phyloP scores from a whole-genome alignment of 2,329 filamentous ascomycete genomes.

The Penicillium sp. region DNA sequence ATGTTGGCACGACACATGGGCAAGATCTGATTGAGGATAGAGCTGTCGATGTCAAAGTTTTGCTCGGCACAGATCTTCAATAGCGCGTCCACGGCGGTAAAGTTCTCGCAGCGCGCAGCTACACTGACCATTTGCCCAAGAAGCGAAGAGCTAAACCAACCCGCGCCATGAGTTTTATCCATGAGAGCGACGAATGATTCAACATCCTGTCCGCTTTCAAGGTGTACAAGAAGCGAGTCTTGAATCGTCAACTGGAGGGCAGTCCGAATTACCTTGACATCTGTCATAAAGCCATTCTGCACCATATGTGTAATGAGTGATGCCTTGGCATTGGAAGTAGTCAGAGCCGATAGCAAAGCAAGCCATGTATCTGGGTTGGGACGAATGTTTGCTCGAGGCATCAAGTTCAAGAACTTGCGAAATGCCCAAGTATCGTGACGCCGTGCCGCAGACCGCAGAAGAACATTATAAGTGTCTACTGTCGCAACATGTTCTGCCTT shows the following conservation, averaged over 20 bases:
- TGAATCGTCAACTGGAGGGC: slow-evolving; percentile 33
- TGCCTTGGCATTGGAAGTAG: slow-evolving; percentile 29
- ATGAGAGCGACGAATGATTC: slow-evolving; percentile 41
- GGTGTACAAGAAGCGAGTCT: slow-evolving; percentile 32
- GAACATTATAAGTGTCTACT: slow-evolving; percentile 47
- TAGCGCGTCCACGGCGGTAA: slow-evolving; percentile 29
- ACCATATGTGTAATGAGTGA: slow-evolving; percentile 33
- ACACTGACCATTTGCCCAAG: slow-evolving; percentile 41
- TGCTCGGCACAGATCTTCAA: slow-evolving; percentile 33
- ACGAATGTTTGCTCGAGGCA: slow-evolving; percentile 38
- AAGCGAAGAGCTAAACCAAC: slow-evolving; percentile 39
- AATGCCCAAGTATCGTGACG: slow-evolving; percentile 43
- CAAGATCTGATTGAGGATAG: slow-evolving; percentile 32
- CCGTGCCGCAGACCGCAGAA: slow-evolving; percentile 41
- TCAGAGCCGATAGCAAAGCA: slow-evolving; percentile 35
- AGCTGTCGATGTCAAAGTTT: slow-evolving; percentile 26
- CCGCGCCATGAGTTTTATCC: slow-evolving; percentile 33
- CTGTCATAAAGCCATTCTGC: slow-evolving; percentile 31
- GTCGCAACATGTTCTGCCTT: slow-evolving; percentile 37
- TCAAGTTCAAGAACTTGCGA: slow-evolving; percentile 36
- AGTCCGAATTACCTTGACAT: slow-evolving; percentile 22
- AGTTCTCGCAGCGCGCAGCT: slow-evolving; percentile 26
- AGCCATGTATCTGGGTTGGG: slow-evolving; percentile 48
- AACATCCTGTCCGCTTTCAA: slow-evolving; percentile 35
- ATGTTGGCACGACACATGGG: slow-evolving; percentile 26